Base-by-base conservation (phyloP, 768 basidiomycete species). In the Leccinum uliginosum region DNA sequence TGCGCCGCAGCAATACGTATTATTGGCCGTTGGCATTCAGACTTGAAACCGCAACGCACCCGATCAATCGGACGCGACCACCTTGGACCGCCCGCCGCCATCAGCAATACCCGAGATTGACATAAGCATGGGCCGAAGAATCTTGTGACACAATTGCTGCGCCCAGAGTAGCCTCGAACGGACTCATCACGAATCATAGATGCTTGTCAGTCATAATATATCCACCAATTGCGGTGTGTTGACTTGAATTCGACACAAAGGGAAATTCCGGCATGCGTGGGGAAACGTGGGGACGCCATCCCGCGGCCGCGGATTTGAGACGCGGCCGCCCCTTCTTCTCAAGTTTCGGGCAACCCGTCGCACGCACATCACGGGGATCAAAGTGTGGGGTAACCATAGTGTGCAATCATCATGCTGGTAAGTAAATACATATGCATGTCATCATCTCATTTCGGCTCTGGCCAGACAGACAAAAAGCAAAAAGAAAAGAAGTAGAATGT, bases 321-420 rank as follows among this genome's bases (percentile, higher is more conserved):
- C 32, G 2, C 34, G 32, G 17, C 50, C 65, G 65, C 59, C 48
- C 14, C n/a, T 54, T 44, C 40, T 43, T 19, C 40, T 3, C 52
- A 59, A n/a, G 40, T 32, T 44, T 50, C 30, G 26, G 29, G 38
- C 43, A 14, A 52, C 40, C 40, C 40, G 19, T 43, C 40, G 40
- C 10, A 43, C 19, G 11, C 44, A 9, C 21, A 6, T 57, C 54
- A 49, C 40, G 32, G 51, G 26, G 54, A 58, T 47, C 57, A 45
- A 55, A 66, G 55, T 65, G 62, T 51, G 64, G 64, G 64, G 64
- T 65, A 65, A 43, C 40, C 40, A 10, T 10, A 40, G 6, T 35
- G 14, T 17, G 29, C 29, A 32, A 32, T 32, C 32, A 32, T 38
- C 32, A 32, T 38, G 35, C 35, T 38, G 32, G 32, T 26, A 30